Conservation (phyloP, 805 yeast species). For the Teunomyces atbi region DNA sequence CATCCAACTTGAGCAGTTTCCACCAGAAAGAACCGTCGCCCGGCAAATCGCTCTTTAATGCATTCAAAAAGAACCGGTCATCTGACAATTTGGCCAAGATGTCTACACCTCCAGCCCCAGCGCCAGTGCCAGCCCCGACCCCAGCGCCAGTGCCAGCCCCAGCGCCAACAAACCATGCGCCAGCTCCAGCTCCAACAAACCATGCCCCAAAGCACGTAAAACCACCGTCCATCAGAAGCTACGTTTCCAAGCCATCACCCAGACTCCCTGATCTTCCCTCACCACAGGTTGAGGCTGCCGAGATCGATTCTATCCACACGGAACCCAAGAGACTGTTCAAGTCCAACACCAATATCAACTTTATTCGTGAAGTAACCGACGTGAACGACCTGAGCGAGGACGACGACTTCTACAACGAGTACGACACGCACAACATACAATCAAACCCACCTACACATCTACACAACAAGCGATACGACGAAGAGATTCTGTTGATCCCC, state of each 20-base stretch:
- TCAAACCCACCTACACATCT: slow-evolving; percentile 25
- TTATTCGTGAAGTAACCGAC: slow-evolving; percentile 30
- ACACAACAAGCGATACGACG: slow-evolving; percentile 18
- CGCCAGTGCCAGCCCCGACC: background rate
- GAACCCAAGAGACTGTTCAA: slow-evolving; percentile 9
- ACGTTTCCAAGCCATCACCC: background rate
- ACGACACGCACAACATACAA: slow-evolving; percentile 19
- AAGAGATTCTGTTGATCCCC: slow-evolving; percentile 28
- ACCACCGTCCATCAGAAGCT: background rate
- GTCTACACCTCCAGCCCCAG: background rate
- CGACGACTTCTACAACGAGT: slow-evolving; percentile 13
- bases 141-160: background rate
- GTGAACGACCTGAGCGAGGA: slow-evolving; percentile 8
- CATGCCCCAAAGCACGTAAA: background rate
- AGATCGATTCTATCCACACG: background rate
- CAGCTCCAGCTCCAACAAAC: background rate
- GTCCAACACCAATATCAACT: slow-evolving; percentile 19
- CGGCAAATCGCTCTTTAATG: slow-evolving; percentile 14
- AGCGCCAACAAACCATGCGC: background rate
- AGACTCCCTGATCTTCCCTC: background rate
- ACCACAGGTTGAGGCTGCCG: background rate
- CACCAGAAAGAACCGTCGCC: slow-evolving; percentile 1
- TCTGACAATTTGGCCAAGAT: slow-evolving; percentile 14
- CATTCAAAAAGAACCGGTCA: slow-evolving; percentile 22
- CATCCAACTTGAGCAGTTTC: slow-evolving; percentile 23